Conservation (phyloP, 2,329 filamentous ascomycete species). For the Blastomyces silverae region DNA sequence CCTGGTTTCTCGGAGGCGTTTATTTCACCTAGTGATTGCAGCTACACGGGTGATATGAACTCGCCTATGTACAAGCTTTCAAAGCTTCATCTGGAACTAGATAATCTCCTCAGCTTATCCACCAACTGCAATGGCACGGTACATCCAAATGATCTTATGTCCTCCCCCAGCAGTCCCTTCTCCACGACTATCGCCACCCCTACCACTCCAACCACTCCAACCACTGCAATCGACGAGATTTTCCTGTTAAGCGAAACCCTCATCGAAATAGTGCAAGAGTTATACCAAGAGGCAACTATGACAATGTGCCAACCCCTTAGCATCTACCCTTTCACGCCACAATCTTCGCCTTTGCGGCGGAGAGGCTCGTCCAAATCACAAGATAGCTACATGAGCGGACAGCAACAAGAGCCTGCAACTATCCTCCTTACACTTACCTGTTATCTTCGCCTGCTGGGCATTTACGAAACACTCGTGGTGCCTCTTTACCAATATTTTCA, state of each 20-base stretch:
- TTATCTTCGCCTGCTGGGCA: constrained; percentile 2
- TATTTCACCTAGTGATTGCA: too few species aligned
- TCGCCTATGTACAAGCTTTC: constrained; percentile 1
- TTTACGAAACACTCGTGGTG: constrained; percentile 4
- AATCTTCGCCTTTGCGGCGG: neutral
- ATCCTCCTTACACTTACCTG: constrained; percentile 1
- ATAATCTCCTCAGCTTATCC: neutral
- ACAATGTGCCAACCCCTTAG: neutral
- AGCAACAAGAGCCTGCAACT: neutral
- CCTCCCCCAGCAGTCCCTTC: too few species aligned
- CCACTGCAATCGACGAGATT: neutral
- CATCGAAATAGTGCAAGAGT: neutral
- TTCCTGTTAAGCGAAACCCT: neutral
- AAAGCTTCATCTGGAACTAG: neutral
- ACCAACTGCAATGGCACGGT: too few species aligned
- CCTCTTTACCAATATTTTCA: constrained; percentile 5
- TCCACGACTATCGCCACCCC: neutral
- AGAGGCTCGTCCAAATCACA: neutral
- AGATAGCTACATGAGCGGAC: neutral
- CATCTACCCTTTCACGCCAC: neutral
- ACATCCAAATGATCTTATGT: too few species aligned
- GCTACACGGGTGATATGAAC: too few species aligned
- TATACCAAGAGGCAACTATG: constrained; percentile 3
- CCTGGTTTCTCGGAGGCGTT: neutral
- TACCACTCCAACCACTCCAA: neutral